Evolutionary conservation across 2,329 filamentous ascomycete genomes (phyloP).

Genomic region (Coleophoma crateriformis): DNA sequence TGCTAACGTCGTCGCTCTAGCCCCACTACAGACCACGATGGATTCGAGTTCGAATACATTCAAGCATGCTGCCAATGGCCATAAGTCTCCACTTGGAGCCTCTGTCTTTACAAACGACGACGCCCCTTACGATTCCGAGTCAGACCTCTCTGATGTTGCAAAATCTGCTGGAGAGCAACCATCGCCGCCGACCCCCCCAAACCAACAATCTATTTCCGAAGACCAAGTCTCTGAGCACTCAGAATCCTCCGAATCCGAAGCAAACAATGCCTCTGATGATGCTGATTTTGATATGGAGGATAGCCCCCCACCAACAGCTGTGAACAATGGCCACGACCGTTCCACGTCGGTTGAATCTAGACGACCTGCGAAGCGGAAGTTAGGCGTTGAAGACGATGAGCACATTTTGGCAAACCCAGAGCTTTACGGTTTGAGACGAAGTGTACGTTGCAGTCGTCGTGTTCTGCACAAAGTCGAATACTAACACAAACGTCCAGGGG

Average conservation of each 20-base stretch:
- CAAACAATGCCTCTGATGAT: slow-evolving; percentile 56
- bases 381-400: slow-evolving; percentile 65
- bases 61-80: slow-evolving; percentile 62
- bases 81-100: slow-evolving; percentile 49
- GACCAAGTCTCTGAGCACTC: slow-evolving; percentile 21
- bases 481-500: slow-evolving; percentile 31
- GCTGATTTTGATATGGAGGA: slow-evolving; percentile 72
- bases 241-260: slow-evolving; percentile 23
- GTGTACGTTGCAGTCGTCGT: slow-evolving; percentile 54
- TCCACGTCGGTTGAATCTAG: slow-evolving; percentile 69
- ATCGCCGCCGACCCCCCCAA: slow-evolving; percentile 38
- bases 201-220: slow-evolving; percentile 25
- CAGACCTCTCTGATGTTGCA: slow-evolving; percentile 69
- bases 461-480: slow-evolving; percentile 15
- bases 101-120: slow-evolving; percentile 32
- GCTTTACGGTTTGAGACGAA: slow-evolving; percentile 88
- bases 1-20: slow-evolving; percentile 48
- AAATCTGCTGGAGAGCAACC: slow-evolving; percentile 48
- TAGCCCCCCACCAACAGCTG: slow-evolving; percentile 43
- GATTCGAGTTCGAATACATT: slow-evolving; percentile 57
- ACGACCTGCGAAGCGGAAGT: slow-evolving; percentile 68
- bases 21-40: slow-evolving; percentile 51
- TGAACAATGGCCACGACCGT: slow-evolving; percentile 40
- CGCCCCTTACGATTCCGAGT: slow-evolving; percentile 57
- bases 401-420: slow-evolving; percentile 90